Evolutionary conservation across 2,329 filamentous ascomycete genomes (phyloP), one percentile per base, ranked within the genome.

Genomic region (Geoglossum cookeanum): DNA sequence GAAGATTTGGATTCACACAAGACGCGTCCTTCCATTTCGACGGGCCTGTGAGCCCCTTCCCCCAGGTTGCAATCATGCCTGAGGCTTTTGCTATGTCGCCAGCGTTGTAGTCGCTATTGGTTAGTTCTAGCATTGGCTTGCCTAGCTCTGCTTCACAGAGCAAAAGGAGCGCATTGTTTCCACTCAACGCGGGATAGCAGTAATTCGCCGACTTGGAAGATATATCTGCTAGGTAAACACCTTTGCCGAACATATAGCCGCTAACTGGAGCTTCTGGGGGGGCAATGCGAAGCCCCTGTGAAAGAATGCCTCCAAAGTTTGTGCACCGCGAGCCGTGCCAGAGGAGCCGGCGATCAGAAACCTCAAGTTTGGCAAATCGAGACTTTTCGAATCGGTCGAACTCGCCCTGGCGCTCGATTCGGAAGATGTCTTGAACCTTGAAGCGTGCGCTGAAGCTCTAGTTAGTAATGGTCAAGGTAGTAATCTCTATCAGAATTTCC

Each of bases 211-310:
- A 88, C 70, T 94, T 94, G 66, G 79, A 84, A 0, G 81, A 84
- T 76, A 89, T 89, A 64, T 94, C 87, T 1, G 87, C 87, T 1
- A 94, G 77, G 66, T 94, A 94, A 52, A 94, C 85, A 49, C 88
- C 88, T 68, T 94, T 94, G 58, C 84, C 88, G 62, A 94, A 94
- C 85, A 91, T 91, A 72, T 91, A 89, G 1, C 87, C 87, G 3
- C 75, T 78, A 0, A 81, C 81, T 0, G 87, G 89, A 0, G 88
- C 88, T 68, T 94, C 84, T 0, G 84, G 84, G 0, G 89, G 89
- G 5, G 89, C 89, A 62, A 94, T 94, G n/a, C 87, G 84, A 5
- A 95, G 77, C 61, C 89, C 89, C 68, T 94, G 87, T 58, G 81
- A 85, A 47, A 94, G 78, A 59, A 95, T 95, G 65, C 88, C 89